Percentiles rank a stretch among this genome's conserved stretches.
phyloP scores from a whole-genome alignment of 768 basidiomycete species.

The Polyporus arcularius region DNA sequence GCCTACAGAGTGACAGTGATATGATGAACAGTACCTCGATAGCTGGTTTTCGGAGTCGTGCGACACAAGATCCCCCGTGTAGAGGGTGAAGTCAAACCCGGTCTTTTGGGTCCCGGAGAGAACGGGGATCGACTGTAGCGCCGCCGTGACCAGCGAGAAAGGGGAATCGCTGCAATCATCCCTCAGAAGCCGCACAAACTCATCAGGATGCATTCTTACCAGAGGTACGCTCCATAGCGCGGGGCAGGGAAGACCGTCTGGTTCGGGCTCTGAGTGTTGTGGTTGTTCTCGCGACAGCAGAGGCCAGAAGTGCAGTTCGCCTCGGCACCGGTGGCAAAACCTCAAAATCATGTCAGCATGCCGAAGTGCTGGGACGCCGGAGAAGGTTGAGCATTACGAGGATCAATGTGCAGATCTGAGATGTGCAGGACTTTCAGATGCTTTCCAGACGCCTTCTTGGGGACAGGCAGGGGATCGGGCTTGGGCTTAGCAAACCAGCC shows the following conservation, averaged over 20 bases:
- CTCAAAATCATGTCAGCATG: conserved; percentile 33
- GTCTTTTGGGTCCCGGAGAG: conserved; percentile 59
- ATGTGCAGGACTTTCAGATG: conserved; percentile 72
- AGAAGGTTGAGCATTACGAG: conserved; percentile 43
- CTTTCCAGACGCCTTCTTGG: conserved; percentile 61
- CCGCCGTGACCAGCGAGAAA: conserved; percentile 57
- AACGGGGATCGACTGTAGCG: conserved; percentile 65
- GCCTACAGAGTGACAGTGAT: neutral
- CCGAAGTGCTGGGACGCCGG: neutral
- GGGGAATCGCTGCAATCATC: conserved; percentile 57
- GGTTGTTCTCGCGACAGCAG: conserved; percentile 62
- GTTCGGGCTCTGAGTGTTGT: conserved; percentile 53
- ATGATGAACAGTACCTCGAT: conserved; percentile 46
- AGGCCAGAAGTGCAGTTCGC: conserved; percentile 68
- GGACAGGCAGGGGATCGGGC: conserved; percentile 62
- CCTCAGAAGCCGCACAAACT: neutral
- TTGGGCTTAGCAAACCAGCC: conserved; percentile 80
- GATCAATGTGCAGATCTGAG: conserved; percentile 79
- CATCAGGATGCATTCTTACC: conserved; percentile 33
- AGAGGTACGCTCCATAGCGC: conserved; percentile 64
- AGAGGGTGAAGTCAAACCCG: conserved; percentile 67
- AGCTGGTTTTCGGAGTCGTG: conserved; percentile 70
- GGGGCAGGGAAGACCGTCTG: conserved; percentile 59
- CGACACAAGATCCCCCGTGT: conserved; percentile 73
- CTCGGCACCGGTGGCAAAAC: conserved; percentile 69